Percentiles rank a stretch among this genome's conserved stretches.
These are phyloP conservation scores for Entamoeba moshkovskii DNA, from an alignment of 208 protist genomes.

Conservation along the genomic window DNA sequence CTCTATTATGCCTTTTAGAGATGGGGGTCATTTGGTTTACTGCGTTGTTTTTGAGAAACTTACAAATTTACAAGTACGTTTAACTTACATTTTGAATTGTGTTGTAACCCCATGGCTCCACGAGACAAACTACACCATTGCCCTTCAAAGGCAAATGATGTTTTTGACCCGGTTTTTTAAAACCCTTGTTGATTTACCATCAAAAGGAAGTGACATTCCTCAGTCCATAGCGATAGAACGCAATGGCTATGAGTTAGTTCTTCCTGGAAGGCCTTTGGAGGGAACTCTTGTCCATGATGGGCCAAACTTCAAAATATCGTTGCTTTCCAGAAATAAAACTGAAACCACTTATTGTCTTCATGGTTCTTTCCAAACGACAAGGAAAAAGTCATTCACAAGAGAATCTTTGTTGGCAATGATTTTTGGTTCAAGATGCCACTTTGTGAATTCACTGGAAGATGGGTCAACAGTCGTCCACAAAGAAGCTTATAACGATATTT, in stretches of 20 bases:
- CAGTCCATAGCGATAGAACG: background rate
- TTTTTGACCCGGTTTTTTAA: background rate
- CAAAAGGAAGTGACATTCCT: background rate
- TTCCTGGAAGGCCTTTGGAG: background rate
- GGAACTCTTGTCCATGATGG: background rate
- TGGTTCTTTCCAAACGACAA: background rate
- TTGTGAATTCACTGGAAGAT: background rate
- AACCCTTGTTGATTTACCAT: background rate
- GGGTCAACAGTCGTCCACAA: background rate
- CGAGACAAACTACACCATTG: background rate
- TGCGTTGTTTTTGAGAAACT: background rate
- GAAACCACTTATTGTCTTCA: background rate
- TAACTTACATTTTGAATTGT: background rate
- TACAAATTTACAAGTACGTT: background rate
- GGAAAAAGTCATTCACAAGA: background rate
- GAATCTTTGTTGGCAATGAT: background rate
- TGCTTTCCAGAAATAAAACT: background rate
- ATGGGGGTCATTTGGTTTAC: background rate
- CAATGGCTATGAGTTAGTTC: background rate
- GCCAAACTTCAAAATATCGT: background rate
- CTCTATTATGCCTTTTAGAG: background rate
- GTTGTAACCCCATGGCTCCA: background rate
- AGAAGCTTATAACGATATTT: background rate
- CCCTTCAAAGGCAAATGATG: background rate
- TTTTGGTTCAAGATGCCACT: background rate